These are phyloP conservation scores for Senna tora DNA, from an alignment of 306 rosid genomes.

Conservation along the genomic window DNA sequence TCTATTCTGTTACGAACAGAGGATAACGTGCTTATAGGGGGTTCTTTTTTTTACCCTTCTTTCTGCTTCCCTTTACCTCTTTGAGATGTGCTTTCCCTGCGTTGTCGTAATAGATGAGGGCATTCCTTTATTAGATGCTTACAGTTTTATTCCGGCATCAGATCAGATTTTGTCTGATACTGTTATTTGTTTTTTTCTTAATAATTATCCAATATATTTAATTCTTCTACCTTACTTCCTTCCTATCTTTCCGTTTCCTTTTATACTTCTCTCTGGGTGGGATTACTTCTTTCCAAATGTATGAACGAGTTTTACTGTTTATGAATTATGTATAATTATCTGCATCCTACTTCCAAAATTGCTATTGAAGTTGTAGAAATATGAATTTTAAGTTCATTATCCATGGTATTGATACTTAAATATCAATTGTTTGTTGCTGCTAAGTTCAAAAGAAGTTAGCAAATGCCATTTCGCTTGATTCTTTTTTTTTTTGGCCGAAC, in stretches of 20 bases:
- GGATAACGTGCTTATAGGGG: slow-evolving; percentile 38
- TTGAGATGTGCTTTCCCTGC: slow-evolving; percentile 28
- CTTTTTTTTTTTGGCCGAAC: too few relatives aligned
- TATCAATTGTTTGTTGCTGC: background rate
- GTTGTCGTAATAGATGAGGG: slow-evolving; percentile 18
- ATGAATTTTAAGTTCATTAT: background rate
- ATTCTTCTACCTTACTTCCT: background rate
- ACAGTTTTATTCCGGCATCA: background rate
- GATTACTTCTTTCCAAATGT: slow-evolving; percentile 13
- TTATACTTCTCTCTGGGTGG: background rate
- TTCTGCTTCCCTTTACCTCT: background rate
- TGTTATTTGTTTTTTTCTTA: slow-evolving; percentile 1
- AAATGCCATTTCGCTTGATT: background rate
- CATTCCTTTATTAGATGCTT: slow-evolving; percentile 27
- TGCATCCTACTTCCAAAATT: background rate
- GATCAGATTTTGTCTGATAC: slow-evolving; percentile 31
- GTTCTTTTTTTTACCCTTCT: slow-evolving; percentile 14
- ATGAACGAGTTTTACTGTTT: background rate
- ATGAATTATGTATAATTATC: background rate
- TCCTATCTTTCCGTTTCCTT: slow-evolving; percentile 18
- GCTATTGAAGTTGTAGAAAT: background rate
- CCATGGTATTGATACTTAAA: background rate
- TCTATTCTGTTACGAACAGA: slow-evolving; percentile 36
- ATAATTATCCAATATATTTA: background rate
- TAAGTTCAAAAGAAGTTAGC: slow-evolving; percentile 15